These are phyloP conservation scores for Chlorella ohadii DNA, from an alignment of 139 green algal genomes.

Conservation along the genomic window DNA sequence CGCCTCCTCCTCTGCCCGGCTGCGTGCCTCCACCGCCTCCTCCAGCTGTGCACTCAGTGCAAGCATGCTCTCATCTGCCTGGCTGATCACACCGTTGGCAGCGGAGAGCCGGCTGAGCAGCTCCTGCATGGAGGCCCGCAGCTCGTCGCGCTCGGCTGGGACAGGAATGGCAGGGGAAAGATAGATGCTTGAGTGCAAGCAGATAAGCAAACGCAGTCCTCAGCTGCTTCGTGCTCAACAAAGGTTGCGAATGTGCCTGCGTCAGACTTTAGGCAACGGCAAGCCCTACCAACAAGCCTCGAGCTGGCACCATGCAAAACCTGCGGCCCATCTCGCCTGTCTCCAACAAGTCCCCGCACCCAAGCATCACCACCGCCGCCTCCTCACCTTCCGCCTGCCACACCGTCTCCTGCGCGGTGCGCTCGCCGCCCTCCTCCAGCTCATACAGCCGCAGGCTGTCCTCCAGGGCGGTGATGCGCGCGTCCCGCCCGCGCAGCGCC, in stretches of 20 bases:
- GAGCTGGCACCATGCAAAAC: no score
- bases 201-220: no score
- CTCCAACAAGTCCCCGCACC: neutral
- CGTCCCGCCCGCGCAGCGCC: slow-evolving; percentile 41
- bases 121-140: slow-evolving; percentile 9
- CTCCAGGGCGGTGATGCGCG: slow-evolving; percentile 2
- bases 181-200: neutral
- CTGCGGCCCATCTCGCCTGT: no score
- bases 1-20: slow-evolving; percentile 1
- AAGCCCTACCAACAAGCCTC: no score
- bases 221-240: no score
- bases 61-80: slow-evolving; percentile 5
- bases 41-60: neutral
- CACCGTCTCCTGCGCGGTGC: slow-evolving; percentile 13
- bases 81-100: slow-evolving; percentile 7
- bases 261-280: no score
- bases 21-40: neutral
- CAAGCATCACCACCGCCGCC: neutral
- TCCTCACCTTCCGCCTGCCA: slow-evolving; percentile 17
- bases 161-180: neutral
- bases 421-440: slow-evolving; percentile 10
- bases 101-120: slow-evolving; percentile 9
- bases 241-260: no score
- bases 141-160: slow-evolving; percentile 35
- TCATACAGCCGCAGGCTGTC: slow-evolving; percentile 33